phyloP scores from a whole-genome alignment of 2,329 filamentous ascomycete genomes.

The Tolypocladium inflatum region DNA sequence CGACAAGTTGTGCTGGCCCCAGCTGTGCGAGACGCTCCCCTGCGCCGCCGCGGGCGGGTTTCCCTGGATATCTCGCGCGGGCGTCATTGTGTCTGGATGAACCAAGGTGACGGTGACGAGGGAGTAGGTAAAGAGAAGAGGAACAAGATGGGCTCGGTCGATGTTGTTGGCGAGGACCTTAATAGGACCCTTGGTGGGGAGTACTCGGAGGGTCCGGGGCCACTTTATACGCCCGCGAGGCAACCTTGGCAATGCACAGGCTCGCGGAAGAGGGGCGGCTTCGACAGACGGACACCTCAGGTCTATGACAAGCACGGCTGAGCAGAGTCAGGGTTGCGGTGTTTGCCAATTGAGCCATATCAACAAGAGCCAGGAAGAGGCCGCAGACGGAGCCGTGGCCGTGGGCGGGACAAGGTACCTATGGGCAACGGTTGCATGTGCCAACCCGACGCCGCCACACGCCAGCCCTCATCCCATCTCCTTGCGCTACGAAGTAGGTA shows the following conservation, averaged over 20 bases:
- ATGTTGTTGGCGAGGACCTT: background rate
- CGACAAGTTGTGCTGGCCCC: slow-evolving; percentile 48
- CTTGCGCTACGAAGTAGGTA: no score
- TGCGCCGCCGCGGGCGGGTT: slow-evolving; percentile 20
- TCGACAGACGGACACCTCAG: background rate
- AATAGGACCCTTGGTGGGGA: background rate
- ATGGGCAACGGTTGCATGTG: background rate
- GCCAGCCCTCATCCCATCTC: background rate
- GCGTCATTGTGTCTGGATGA: slow-evolving; percentile 24
- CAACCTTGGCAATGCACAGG: background rate
- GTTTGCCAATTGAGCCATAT: background rate
- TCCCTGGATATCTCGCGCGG: slow-evolving; percentile 36
- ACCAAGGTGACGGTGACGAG: background rate
- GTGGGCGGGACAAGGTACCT: no score
- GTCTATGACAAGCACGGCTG: background rate
- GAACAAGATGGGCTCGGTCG: background rate
- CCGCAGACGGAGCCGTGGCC: background rate
- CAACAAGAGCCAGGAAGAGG: background rate
- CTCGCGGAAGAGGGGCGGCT: background rate
- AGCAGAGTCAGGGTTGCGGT: background rate
- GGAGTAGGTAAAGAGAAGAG: background rate
- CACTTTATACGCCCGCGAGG: background rate
- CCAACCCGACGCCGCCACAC: background rate
- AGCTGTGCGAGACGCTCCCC: slow-evolving; percentile 43
- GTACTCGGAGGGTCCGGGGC: background rate